phyloP scores from a whole-genome alignment of 306 rosid species.

The Rosa chinensis region DNA sequence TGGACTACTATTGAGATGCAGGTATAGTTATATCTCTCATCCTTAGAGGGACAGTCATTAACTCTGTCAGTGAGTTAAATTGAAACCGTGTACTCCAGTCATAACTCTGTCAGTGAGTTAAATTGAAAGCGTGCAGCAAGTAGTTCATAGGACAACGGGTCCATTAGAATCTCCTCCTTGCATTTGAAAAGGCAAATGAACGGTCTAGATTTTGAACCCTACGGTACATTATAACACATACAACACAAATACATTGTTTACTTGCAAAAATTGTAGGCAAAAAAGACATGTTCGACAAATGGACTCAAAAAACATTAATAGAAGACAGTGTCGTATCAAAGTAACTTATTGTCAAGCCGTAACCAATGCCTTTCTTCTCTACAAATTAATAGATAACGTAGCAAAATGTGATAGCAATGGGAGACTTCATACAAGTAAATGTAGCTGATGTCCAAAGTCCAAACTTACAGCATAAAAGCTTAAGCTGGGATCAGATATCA shows the following conservation, averaged over 20 bases:
- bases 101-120: too few relatives aligned
- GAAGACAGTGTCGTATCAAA: too few relatives aligned
- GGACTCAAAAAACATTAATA: neutral
- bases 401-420: neutral
- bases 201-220: neutral
- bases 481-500: neutral
- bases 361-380: neutral
- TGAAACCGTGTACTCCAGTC: neutral
- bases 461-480: neutral
- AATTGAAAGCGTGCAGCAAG: neutral
- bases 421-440: neutral
- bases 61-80: too few relatives aligned
- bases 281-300: neutral
- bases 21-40: neutral
- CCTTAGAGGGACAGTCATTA: too few relatives aligned
- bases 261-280: neutral
- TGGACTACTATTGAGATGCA: neutral
- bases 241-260: too few relatives aligned
- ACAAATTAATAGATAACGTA: neutral
- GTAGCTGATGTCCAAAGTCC: neutral
- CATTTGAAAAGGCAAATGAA: too few relatives aligned
- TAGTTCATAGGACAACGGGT: neutral
- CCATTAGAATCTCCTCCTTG: neutral
- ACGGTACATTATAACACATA: neutral
- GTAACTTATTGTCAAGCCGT: neutral